phyloP scores from a whole-genome alignment of 192 early-diverging fungal species.

The Coemansia sp. region DNA sequence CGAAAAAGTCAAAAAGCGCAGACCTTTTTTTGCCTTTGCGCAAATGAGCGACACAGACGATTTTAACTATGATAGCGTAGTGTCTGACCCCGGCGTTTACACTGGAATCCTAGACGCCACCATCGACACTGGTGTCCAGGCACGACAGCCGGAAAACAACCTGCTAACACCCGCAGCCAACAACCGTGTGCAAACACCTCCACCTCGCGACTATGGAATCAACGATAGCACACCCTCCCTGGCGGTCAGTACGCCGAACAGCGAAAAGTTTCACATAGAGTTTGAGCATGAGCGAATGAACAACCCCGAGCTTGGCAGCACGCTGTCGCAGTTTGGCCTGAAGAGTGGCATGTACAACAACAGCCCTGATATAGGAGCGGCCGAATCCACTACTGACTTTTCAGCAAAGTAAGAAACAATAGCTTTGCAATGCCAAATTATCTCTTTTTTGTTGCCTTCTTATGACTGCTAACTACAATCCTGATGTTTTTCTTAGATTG shows the following conservation, averaged over 20 bases:
- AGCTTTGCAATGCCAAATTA: neutral
- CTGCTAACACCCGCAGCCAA: constrained; percentile 20
- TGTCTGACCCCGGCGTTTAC: constrained; percentile 28
- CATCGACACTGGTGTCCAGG: neutral
- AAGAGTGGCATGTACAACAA: constrained; percentile 40
- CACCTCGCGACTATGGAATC: constrained; percentile 5
- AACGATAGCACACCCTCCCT: constrained; percentile 29
- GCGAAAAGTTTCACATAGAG: constrained; percentile 28
- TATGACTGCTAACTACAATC: neutral
- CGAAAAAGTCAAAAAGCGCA: neutral
- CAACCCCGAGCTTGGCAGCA: constrained; percentile 1
- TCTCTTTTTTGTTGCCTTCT: no score
- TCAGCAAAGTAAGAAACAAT: constrained; percentile 24
- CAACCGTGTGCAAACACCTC: constrained; percentile 5
- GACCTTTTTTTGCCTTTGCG: no score
- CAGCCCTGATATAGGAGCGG: neutral
- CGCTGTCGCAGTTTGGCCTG: constrained; percentile 34
- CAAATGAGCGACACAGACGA: constrained; percentile 35
- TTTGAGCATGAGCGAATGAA: constrained; percentile 21
- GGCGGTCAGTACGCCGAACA: constrained; percentile 22
- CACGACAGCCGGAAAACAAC: neutral
- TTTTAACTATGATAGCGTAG: constrained; percentile 41
- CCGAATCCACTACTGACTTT: constrained; percentile 25
- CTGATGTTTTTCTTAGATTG: constrained; percentile 16
- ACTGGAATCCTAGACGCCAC: constrained; percentile 15